Conservation (phyloP, 352 stramenopile species). For the Globisporangium megalacanthum region DNA sequence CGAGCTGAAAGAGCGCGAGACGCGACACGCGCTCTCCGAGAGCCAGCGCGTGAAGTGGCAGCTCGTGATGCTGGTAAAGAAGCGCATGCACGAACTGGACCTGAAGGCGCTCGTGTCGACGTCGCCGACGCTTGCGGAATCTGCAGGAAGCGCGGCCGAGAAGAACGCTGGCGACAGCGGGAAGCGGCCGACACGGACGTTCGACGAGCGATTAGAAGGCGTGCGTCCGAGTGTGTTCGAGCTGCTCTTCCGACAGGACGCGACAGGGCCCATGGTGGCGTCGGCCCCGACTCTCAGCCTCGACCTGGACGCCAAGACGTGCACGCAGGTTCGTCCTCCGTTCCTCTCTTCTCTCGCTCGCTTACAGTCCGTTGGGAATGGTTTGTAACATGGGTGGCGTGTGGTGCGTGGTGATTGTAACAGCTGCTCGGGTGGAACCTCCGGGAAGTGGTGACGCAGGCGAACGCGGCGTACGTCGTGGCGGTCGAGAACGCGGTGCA, state of each 20-base stretch:
- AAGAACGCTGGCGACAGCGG: background rate
- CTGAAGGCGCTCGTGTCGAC: conserved; percentile 27
- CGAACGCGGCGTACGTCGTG: conserved; percentile 36
- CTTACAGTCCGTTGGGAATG: too few relatives aligned
- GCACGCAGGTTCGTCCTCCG: conserved; percentile 33
- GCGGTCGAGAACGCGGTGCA: conserved; percentile 35
- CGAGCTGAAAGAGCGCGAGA: conserved; percentile 54
- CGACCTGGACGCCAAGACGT: conserved; percentile 38
- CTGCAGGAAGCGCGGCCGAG: conserved; percentile 3
- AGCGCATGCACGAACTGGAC: conserved; percentile 57
- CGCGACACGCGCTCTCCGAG: conserved; percentile 55
- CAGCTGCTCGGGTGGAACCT: conserved; percentile 58
- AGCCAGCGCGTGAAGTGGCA: conserved; percentile 61
- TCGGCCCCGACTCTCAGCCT: conserved; percentile 25
- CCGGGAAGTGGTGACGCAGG: conserved; percentile 43
- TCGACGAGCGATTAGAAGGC: conserved; percentile 60
- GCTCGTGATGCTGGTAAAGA: conserved; percentile 51
- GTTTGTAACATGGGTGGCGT: too few relatives aligned
- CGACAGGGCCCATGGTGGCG: conserved; percentile 24
- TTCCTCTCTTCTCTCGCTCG: too few relatives aligned
- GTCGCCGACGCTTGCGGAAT: background rate
- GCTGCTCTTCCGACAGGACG: conserved; percentile 47
- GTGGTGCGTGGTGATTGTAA: conserved; percentile 1
- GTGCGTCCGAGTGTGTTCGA: conserved; percentile 57
- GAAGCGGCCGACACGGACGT: conserved; percentile 17